Conservation (phyloP, 257 asterid species). For the Nicotiana attenuata region DNA sequence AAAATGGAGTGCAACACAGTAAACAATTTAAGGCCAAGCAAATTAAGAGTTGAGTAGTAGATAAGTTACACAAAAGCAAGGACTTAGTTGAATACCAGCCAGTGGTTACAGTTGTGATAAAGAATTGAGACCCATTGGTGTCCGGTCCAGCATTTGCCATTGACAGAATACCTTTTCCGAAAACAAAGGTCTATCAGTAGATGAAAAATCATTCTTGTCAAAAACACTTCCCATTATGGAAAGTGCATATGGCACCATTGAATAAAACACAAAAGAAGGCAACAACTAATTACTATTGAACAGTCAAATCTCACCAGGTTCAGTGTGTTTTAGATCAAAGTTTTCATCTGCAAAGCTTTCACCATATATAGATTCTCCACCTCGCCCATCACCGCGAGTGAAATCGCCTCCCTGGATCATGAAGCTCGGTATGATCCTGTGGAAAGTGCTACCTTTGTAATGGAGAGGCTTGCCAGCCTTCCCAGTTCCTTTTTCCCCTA, state of each 20-base stretch:
- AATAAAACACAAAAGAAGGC: not conserved
- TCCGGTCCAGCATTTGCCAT: constrained; percentile 94
- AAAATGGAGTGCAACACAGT: not conserved
- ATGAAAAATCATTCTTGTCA: not conserved
- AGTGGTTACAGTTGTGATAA: constrained; percentile 69
- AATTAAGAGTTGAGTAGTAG: not conserved
- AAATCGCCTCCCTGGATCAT: constrained; percentile 99
- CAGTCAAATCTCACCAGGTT: constrained; percentile 52
- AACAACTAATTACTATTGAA: not conserved
- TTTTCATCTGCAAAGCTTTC: constrained; percentile 72
- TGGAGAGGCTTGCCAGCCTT: constrained; percentile 70
- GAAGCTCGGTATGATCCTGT: constrained; percentile 85
- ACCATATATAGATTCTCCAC: constrained; percentile 90
- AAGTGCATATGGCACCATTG: not conserved
- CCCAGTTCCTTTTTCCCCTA: constrained; percentile 93
- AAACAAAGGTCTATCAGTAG: not conserved
- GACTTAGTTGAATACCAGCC: constrained; percentile 41
- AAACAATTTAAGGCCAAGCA: not conserved
- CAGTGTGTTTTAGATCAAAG: constrained; percentile 74
- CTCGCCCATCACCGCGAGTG: constrained; percentile 86
- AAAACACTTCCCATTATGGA: not conserved
- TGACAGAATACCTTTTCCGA: constrained; percentile 57
- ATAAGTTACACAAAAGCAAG: not conserved
- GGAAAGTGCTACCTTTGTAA: constrained; percentile 79
- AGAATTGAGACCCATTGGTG: constrained; percentile 88